These are phyloP conservation scores for Geotrichum australiense DNA, from an alignment of 1,139 yeast species.

Conservation along the genomic window DNA sequence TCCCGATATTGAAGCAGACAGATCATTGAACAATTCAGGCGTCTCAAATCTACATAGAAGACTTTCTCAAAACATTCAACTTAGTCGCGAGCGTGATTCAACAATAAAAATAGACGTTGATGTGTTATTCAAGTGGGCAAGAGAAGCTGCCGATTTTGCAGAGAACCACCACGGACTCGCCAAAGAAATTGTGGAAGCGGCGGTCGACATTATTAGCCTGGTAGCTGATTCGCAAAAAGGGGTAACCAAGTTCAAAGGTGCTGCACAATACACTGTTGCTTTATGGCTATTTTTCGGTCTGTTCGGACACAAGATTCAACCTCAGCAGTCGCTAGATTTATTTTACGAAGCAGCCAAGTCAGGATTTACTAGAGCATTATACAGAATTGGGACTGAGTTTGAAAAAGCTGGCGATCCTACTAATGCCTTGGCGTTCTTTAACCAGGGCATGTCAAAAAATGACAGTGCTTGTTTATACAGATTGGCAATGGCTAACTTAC, in stretches of 20 bases:
- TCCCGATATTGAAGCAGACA: conserved; percentile 12
- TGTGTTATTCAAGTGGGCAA: conserved; percentile 31
- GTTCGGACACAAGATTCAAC: conserved; percentile 22
- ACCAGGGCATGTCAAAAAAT: conserved; percentile 18
- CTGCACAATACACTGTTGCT: conserved; percentile 30
- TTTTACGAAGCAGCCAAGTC: conserved; percentile 30
- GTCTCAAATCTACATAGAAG: conserved; percentile 15
- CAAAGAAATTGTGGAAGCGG: conserved; percentile 24
- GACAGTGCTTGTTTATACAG: conserved; percentile 23
- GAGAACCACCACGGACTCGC: conserved; percentile 29
- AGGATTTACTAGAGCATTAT: conserved; percentile 34
- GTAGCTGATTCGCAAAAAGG: conserved; percentile 22
- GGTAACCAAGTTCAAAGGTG: conserved; percentile 26
- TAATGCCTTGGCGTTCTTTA: conserved; percentile 18
- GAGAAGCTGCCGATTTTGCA: conserved; percentile 31
- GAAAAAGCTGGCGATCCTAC: conserved; percentile 20
- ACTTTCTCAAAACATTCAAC: conserved; percentile 16
- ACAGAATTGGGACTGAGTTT: conserved; percentile 32
- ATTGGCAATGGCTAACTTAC: conserved; percentile 33
- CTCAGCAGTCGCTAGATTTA: conserved; percentile 26
- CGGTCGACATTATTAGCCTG: conserved; percentile 25
- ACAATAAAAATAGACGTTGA: conserved; percentile 15
- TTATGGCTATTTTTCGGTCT: conserved; percentile 31
- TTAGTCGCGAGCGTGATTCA: conserved; percentile 6
- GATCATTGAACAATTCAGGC: neutral